phyloP scores from a whole-genome alignment of 768 basidiomycete species.

The Collybia mongolica region DNA sequence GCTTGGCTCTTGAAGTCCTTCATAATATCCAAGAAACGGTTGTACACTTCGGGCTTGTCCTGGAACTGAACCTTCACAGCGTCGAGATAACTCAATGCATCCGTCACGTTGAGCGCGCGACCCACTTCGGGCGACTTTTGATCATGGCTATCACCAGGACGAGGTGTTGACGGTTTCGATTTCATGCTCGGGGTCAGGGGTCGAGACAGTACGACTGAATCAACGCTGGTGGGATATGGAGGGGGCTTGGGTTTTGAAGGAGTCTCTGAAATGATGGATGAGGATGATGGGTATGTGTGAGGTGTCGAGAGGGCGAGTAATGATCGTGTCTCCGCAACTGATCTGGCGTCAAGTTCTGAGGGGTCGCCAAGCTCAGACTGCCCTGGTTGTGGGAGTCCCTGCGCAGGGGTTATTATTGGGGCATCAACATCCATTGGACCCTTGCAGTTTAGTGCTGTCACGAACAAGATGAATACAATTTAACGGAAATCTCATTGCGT shows the following conservation, averaged over 20 bases:
- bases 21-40: constrained; percentile 95
- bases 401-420: constrained; percentile 15
- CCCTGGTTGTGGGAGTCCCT: constrained; percentile 17
- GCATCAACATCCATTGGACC: constrained; percentile 22
- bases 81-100: constrained; percentile 91
- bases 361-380: constrained; percentile 9
- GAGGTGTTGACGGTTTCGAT: constrained; percentile 27
- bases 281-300: constrained; percentile 4
- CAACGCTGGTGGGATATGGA: neutral
- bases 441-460: constrained; percentile 6
- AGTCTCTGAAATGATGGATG: neutral
- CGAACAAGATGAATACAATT: no score
- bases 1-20: constrained; percentile 98
- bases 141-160: constrained; percentile 26
- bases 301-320: constrained; percentile 5
- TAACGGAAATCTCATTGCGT: constrained; percentile 4
- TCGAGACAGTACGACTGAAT: neutral
- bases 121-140: constrained; percentile 37
- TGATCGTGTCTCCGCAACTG: constrained; percentile 5
- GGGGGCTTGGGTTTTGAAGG: constrained; percentile 3
- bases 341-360: constrained; percentile 6
- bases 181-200: constrained; percentile 9
- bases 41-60: constrained; percentile 91
- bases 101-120: constrained; percentile 86
- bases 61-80: constrained; percentile 91